Percentiles rank a stretch among this genome's conserved stretches.
These are phyloP conservation scores for Massospora cicadina DNA, from an alignment of 371 early-diverging fungal genomes.

Conservation along the genomic window DNA sequence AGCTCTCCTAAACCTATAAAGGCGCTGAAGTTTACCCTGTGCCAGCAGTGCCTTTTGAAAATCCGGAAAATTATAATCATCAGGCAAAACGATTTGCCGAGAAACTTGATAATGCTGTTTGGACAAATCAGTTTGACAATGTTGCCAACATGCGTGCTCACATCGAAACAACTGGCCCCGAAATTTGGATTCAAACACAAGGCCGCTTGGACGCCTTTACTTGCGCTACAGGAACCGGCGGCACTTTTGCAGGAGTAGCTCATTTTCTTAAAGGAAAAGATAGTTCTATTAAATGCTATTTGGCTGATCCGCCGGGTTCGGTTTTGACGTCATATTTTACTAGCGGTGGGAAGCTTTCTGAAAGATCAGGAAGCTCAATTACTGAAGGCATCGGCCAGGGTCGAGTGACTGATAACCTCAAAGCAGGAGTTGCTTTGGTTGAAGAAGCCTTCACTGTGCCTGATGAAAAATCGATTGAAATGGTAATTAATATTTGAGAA, in stretches of 20 bases:
- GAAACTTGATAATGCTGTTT: slow-evolving; percentile 61
- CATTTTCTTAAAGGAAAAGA: slow-evolving; percentile 57
- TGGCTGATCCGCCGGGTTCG: slow-evolving; percentile 92
- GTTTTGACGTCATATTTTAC: slow-evolving; percentile 65
- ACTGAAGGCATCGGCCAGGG: slow-evolving; percentile 92
- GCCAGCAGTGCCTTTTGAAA: slow-evolving; percentile 78
- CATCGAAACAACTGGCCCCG: slow-evolving; percentile 88
- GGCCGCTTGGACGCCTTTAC: slow-evolving; percentile 72
- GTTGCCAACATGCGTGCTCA: slow-evolving; percentile 77
- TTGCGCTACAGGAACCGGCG: slow-evolving; percentile 86
- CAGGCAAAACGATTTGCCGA: slow-evolving; percentile 80
- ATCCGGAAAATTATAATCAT: slow-evolving; percentile 88
- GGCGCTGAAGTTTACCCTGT: slow-evolving; percentile 76
- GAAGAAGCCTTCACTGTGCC: slow-evolving; percentile 69
- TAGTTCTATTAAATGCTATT: slow-evolving; percentile 45
- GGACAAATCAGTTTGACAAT: slow-evolving; percentile 89
- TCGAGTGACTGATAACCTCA: slow-evolving; percentile 77
- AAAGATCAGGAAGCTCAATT: slow-evolving; percentile 59
- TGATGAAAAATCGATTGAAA: slow-evolving; percentile 63
- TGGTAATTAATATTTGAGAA: slow-evolving; percentile 22
- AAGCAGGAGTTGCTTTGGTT: slow-evolving; percentile 51
- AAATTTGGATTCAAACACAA: slow-evolving; percentile 71
- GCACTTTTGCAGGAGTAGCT: slow-evolving; percentile 75
- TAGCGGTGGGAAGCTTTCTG: slow-evolving; percentile 41
- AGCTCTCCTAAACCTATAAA: slow-evolving; percentile 4